Conservation (phyloP, 2,329 filamentous ascomycete genomes). For the Neofusicoccum cordaticola region DNA sequence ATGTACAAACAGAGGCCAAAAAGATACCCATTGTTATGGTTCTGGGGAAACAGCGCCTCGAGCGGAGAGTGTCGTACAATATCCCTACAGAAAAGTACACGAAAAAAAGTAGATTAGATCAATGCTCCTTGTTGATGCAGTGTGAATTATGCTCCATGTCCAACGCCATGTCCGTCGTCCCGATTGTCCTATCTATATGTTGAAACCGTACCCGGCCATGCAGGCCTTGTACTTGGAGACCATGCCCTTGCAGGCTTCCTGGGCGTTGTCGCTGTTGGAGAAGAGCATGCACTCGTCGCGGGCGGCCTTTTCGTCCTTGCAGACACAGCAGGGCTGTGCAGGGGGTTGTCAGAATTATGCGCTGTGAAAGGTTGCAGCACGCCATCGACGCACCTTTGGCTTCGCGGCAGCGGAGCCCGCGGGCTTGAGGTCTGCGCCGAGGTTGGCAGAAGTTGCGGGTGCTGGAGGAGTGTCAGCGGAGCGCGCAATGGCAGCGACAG, state of each 20-base stretch:
- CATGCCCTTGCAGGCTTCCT: conserved; percentile 76
- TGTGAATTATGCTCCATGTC: conserved; percentile 32
- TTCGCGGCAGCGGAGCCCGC: conserved; percentile 39
- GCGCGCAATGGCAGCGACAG: neutral
- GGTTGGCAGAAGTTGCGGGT: conserved; percentile 36
- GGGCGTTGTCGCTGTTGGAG: conserved; percentile 77
- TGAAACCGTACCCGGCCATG: conserved; percentile 92
- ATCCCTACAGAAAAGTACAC: conserved; percentile 1
- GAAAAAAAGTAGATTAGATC: neutral
- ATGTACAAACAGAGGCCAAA: neutral
- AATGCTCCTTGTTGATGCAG: conserved; percentile 25
- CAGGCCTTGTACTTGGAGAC: conserved; percentile 85
- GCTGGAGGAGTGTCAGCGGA: neutral
- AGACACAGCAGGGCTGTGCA: conserved; percentile 88
- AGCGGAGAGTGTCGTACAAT: conserved; percentile 11
- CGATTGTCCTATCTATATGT: conserved; percentile 39
- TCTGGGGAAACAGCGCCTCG: neutral
- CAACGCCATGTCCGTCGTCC: conserved; percentile 20
- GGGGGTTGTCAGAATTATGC: conserved; percentile 5
- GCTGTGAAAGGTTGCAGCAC: neutral
- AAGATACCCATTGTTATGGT: neutral
- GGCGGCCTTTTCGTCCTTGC: conserved; percentile 87
- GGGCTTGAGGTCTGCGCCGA: conserved; percentile 46
- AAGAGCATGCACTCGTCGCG: conserved; percentile 99
- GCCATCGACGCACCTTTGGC: conserved; percentile 37